Base-by-base conservation (phyloP, 2,329 filamentous ascomycete genomes). In the Trichoderma hamatum region DNA sequence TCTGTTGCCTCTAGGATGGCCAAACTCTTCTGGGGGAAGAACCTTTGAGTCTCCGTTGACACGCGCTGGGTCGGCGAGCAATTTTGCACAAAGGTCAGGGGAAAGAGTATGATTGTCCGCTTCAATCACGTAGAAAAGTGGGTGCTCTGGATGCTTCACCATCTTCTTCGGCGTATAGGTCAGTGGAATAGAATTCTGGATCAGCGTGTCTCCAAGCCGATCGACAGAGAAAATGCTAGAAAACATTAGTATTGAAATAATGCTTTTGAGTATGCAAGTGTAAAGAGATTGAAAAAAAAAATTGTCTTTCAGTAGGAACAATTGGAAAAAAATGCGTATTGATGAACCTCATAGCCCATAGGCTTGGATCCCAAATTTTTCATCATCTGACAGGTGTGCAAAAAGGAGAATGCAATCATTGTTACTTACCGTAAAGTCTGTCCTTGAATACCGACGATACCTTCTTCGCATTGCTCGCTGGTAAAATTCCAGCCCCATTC, bases 401-500 rank as follows among this genome's bases (percentile, higher is more conserved):
- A 68, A 73, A 73, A 77, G 75, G 76, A 76, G 78, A 77, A 77
- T 72, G 70, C 71, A 70, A 54, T 66, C 63, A 70, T 67, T 11
- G 58, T 32, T 68, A 82, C 81, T 79, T 89, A 97, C 94, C 93
- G 88, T 73, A 97, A 80, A 77, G 93, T 96, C 79, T 95, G 92
- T 59, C 90, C 93, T 81, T 96, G 92, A 71, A 97, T 95, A 70
- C 94, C 94, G 66, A 97, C 95, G 85, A 97, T 95, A 68, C 94
- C 94, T 80, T 97, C 92, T 54, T 92, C 89, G 75, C 94, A 97
- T 79, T 97, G 92, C 78, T 97, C 93, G 76, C 94, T 97, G 79
- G 92, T 95, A 77, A 99, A 98, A 75, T 96, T 97, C 91, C 94
- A 97, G 3, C 92, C 94, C 85, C 93, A 97, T 79, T 97, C 94